Base-by-base conservation (phyloP, 1,139 yeast genomes). In the Candida glucosophila region DNA sequence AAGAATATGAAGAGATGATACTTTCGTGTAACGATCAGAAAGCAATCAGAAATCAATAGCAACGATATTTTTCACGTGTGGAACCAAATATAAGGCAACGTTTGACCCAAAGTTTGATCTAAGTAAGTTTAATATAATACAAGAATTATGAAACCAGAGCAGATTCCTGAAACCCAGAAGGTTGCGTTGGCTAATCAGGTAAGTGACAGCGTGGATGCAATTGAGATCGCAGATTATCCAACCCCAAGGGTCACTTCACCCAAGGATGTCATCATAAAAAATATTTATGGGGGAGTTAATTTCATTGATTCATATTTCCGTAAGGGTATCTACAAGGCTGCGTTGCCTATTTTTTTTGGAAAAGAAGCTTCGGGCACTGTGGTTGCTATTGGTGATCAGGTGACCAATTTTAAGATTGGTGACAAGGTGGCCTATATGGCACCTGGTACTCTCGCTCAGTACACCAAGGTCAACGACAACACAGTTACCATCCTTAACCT, bases 231-330 rank as follows among this genome's bases (percentile, higher is more conserved):
- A 10, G 75, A 75, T 17, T 51, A 57, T 20, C 69, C 76, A 4
- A 69, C 77, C 6, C 93, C 95, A 2, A 45, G 53, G 25, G 60
- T 79, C 30, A 45, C 56, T 2, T 62, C 58, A 2, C 48, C 58
- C 6, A 52, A 55, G 26, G 82, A 83, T 37, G 50, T 86, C 6
- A 59, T 86, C 27, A 61, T 86, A 43, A 78, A 79, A 50, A 80
- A 79, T 55, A 61, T 59, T 30, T 85, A 70, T 40, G 66, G 85
- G 5, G 96, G 96, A 13, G 58, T 86, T 41, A 86, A 86, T 43
- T 81, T 73, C 58, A 79, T 85, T 37, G 95, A 86, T 42, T 64
- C 75, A 3, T 86, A 86, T 54, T 82, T 80, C 58, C 69, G 96
- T 44, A 67, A 58, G 27, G 95, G 95, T 3, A 43, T 77, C 5